Conservation (phyloP, 495 filamentous ascomycete genomes). For the Podospora pseudoanserina region DNA sequence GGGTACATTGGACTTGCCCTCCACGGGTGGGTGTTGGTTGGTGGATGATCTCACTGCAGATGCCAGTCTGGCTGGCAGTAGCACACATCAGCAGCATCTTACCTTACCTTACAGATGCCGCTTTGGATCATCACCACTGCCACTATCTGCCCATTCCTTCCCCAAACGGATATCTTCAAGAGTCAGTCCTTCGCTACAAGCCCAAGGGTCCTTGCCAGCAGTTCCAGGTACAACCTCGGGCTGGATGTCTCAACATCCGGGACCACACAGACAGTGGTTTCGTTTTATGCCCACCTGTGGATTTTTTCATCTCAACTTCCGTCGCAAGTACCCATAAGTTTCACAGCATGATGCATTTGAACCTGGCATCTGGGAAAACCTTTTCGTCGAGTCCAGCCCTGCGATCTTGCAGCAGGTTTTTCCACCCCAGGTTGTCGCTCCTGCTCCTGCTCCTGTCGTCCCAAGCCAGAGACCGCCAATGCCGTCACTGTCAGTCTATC, state of each 20-base stretch:
- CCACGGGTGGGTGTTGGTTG: too few species aligned
- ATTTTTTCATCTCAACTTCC: conserved; percentile 2
- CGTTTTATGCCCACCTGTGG: conserved; percentile 4
- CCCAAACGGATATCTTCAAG: neutral
- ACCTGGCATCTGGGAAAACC: neutral
- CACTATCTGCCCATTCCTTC: neutral
- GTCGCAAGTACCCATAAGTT: neutral
- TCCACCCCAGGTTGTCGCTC: neutral
- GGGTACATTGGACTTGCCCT: too few species aligned
- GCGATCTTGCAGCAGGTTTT: neutral
- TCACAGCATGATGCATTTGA: neutral
- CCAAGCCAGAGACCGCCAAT: neutral
- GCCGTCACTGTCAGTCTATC: neutral
- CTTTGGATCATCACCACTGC: too few species aligned
- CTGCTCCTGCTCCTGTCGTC: neutral
- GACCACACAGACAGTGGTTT: conserved; percentile 3
- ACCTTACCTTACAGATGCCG: neutral
- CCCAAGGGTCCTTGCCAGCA: neutral
- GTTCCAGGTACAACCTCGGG: neutral
- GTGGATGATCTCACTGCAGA: neutral
- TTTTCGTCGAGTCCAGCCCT: neutral
- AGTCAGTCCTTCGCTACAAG: neutral
- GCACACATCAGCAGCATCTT: neutral
- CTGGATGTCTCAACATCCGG: neutral
- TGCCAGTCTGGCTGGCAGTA: neutral